These are phyloP conservation scores for Cyclotella sp. DNA, from an alignment of 108 stramenopile species.

Conservation along the genomic window DNA sequence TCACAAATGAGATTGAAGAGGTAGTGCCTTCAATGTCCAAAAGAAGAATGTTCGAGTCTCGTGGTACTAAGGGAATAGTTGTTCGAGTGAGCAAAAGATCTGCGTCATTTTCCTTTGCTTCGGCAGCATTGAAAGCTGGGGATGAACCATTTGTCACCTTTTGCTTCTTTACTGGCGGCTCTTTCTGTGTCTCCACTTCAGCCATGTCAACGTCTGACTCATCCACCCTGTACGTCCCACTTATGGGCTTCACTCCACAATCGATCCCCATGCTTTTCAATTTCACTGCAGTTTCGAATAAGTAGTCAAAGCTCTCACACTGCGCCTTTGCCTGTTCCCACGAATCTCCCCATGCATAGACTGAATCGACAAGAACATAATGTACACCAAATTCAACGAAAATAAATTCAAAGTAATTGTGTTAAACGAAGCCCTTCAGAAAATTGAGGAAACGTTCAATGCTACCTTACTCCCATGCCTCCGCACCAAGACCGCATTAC, in stretches of 20 bases:
- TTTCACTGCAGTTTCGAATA: slow-evolving; percentile 83
- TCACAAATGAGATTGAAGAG: slow-evolving; percentile 93
- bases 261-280: slow-evolving; percentile 85
- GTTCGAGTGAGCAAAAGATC: slow-evolving; percentile 57
- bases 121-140: slow-evolving; percentile 64
- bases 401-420: neutral
- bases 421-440: neutral
- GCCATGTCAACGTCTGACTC: slow-evolving; percentile 14
- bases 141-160: slow-evolving; percentile 35
- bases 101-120: slow-evolving; percentile 50
- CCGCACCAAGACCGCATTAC: slow-evolving; percentile 92
- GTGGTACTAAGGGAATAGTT: slow-evolving; percentile 68
- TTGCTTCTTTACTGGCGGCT: slow-evolving; percentile 26
- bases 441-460: neutral
- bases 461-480: slow-evolving; percentile 73
- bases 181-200: slow-evolving; percentile 21
- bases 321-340: slow-evolving; percentile 98
- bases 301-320: slow-evolving; percentile 95
- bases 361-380: neutral
- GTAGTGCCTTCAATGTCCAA: slow-evolving; percentile 96
- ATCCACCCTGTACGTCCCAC: slow-evolving; percentile 62
- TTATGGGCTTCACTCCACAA: slow-evolving; percentile 47
- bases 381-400: neutral
- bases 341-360: slow-evolving; percentile 96
- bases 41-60: slow-evolving; percentile 79